A percentile compares a stretch with the other conserved stretches of the same genome.
Evolutionary conservation across 345 rosid species (phyloP).

Genomic region (Noccaea caerulescens): DNA sequence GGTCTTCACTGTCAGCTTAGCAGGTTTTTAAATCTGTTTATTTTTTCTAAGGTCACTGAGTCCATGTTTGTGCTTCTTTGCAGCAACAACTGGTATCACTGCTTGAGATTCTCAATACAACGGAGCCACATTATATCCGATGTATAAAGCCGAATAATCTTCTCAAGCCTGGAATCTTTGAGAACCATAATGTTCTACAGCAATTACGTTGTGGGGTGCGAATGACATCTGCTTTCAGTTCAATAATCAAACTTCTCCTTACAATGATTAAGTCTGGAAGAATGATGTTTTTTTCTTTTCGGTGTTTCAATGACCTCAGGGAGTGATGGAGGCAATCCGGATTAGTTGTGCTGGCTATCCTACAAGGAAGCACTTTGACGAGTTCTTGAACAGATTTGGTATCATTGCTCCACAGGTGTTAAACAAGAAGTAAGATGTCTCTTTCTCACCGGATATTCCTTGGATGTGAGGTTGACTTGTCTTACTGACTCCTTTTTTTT

Average conservation of each 20-base stretch:
- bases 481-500: slow-evolving; percentile 1
- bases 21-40: slow-evolving; percentile 5
- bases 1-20: slow-evolving; percentile 26
- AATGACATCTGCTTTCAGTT: slow-evolving; percentile 25
- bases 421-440: slow-evolving; percentile 65
- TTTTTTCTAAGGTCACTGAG: not conserved
- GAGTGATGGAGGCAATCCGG: slow-evolving; percentile 99
- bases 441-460: slow-evolving; percentile 22
- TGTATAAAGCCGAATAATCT: slow-evolving; percentile 98
- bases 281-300: not conserved
- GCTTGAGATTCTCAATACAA: slow-evolving; percentile 94
- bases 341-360: slow-evolving; percentile 99
- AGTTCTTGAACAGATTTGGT: slow-evolving; percentile 81
- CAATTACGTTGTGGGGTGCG: slow-evolving; percentile 97
- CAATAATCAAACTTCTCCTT: slow-evolving; percentile 20
- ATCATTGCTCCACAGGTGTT: slow-evolving; percentile 80
- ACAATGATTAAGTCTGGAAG: not conserved
- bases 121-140: slow-evolving; percentile 97
- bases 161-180: slow-evolving; percentile 95
- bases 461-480: slow-evolving; percentile 15
- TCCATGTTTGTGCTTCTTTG: slow-evolving; percentile 42
- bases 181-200: slow-evolving; percentile 83
- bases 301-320: slow-evolving; percentile 49
- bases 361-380: slow-evolving; percentile 86
- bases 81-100: slow-evolving; percentile 93